phyloP scores from a whole-genome alignment of 1,284 basidiomycete species.

The Malassezia furfur region DNA sequence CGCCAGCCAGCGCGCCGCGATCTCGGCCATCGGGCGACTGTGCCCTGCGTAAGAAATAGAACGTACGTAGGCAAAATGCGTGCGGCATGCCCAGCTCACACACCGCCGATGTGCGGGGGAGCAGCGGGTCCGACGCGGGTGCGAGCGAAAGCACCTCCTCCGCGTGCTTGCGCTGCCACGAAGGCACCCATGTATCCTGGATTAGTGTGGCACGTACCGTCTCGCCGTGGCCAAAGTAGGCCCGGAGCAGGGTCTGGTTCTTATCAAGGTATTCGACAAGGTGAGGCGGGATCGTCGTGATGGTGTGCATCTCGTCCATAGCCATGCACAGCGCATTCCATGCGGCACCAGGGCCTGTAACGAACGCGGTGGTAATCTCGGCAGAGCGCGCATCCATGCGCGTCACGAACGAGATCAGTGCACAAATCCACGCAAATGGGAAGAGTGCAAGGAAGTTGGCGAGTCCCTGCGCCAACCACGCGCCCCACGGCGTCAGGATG shows the following conservation, averaged over 20 bases:
- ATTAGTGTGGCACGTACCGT: conserved; percentile 7
- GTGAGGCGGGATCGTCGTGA: not conserved
- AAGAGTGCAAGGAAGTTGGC: not conserved
- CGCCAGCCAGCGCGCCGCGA: conserved; percentile 10
- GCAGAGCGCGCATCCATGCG: not conserved
- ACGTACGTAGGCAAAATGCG: conserved; percentile 15
- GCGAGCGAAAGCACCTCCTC: not conserved
- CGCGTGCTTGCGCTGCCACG: conserved; percentile 5
- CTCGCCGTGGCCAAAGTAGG: conserved; percentile 11
- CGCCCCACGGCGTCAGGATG: not conserved
- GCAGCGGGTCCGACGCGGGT: not conserved
- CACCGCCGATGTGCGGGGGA: conserved; percentile 2
- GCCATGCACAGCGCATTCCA: conserved; percentile 7
- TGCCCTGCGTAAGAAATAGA: not conserved
- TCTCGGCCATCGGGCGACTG: not conserved
- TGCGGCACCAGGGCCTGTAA: not conserved
- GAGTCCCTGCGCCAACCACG: not conserved
- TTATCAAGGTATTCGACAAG: not conserved
- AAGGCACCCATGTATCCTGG: conserved; percentile 13
- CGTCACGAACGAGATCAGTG: not conserved
- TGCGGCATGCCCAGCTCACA: conserved; percentile 9
- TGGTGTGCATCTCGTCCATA: conserved; percentile 5
- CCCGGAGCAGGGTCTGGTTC: not conserved
- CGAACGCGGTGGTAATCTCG: not conserved
- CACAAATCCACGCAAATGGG: not conserved